These are phyloP conservation scores for Bipolaris cookei DNA, from an alignment of 2,329 filamentous ascomycete genomes.

Conservation along the genomic window DNA sequence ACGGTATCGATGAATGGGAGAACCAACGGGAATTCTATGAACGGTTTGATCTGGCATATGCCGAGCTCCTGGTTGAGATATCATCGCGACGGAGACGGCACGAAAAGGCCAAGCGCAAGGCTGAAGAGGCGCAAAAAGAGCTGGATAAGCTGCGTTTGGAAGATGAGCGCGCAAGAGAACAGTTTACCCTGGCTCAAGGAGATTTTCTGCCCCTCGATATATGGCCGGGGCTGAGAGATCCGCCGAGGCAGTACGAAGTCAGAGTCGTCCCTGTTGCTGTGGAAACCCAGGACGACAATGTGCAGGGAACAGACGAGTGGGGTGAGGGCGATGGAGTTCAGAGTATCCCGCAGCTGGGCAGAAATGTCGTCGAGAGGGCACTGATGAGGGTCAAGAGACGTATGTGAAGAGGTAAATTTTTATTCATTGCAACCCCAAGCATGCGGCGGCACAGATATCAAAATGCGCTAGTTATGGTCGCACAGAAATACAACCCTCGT, in stretches of 20 bases:
- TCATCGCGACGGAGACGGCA: conserved; percentile 76
- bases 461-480: background rate
- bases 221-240: conserved; percentile 68
- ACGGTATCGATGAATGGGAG: conserved; percentile 73
- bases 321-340: conserved; percentile 26
- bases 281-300: conserved; percentile 24
- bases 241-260: conserved; percentile 46
- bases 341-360: conserved; percentile 45
- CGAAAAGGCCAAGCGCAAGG: conserved; percentile 74
- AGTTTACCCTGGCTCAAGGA: conserved; percentile 81
- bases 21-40: conserved; percentile 83
- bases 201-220: conserved; percentile 87
- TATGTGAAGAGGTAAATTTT: conserved; percentile 29
- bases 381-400: conserved; percentile 45
- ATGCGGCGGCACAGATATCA: background rate
- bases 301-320: conserved; percentile 19
- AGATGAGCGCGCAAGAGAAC: conserved; percentile 74
- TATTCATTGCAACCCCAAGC: background rate
- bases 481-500: background rate
- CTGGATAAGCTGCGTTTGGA: conserved; percentile 75
- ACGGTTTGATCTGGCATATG: conserved; percentile 83
- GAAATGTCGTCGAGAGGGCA: conserved; percentile 46
- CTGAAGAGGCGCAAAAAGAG: conserved; percentile 77
- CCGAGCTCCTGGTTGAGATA: conserved; percentile 82
- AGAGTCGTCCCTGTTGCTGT: conserved; percentile 25